phyloP scores from a whole-genome alignment of 2,329 filamentous ascomycete genomes.

The Saccharata proteae region DNA sequence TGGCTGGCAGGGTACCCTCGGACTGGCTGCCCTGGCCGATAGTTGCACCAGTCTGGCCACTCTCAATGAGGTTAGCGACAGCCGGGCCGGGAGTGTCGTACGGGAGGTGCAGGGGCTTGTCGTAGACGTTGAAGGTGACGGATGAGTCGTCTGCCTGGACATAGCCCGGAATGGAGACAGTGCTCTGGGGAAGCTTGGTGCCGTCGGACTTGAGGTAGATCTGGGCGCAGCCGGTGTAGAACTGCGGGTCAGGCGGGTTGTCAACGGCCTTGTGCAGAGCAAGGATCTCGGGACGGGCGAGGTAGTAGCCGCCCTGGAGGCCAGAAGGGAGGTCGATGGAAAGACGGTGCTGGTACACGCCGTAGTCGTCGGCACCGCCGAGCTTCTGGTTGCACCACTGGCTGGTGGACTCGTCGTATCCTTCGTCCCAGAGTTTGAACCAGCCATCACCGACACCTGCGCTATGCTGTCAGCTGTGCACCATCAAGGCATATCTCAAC shows the following conservation, averaged over 20 bases:
- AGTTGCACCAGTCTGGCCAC: slow-evolving; percentile 10
- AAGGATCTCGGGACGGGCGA: slow-evolving; percentile 59
- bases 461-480: slow-evolving; percentile 1
- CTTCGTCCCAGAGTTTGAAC: slow-evolving; percentile 68
- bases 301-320: slow-evolving; percentile 54
- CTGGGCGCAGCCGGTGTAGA: slow-evolving; percentile 62
- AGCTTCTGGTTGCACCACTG: slow-evolving; percentile 63
- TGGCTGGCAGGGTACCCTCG: slow-evolving; percentile 41
- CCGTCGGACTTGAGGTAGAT: slow-evolving; percentile 47
- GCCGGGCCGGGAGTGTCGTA: slow-evolving; percentile 49
- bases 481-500: slow-evolving; percentile 10
- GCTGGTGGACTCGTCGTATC: slow-evolving; percentile 43
- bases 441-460: slow-evolving; percentile 47
- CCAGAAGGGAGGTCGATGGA: slow-evolving; percentile 49
- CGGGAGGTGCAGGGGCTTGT: slow-evolving; percentile 35
- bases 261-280: slow-evolving; percentile 52
- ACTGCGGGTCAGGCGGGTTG: slow-evolving; percentile 48
- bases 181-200: slow-evolving; percentile 36
- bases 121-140: slow-evolving; percentile 55
- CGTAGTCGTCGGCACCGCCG: slow-evolving; percentile 51
- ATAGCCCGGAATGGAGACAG: slow-evolving; percentile 56
- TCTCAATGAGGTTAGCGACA: slow-evolving; percentile 36
- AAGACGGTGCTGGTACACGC: slow-evolving; percentile 33
- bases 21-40: slow-evolving; percentile 20
- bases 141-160: slow-evolving; percentile 42